A percentile compares a stretch with the other conserved stretches of the same genome.
These are phyloP conservation scores for Penicillium paradoxum DNA, from an alignment of 495 filamentous ascomycete species.

Conservation along the genomic window DNA sequence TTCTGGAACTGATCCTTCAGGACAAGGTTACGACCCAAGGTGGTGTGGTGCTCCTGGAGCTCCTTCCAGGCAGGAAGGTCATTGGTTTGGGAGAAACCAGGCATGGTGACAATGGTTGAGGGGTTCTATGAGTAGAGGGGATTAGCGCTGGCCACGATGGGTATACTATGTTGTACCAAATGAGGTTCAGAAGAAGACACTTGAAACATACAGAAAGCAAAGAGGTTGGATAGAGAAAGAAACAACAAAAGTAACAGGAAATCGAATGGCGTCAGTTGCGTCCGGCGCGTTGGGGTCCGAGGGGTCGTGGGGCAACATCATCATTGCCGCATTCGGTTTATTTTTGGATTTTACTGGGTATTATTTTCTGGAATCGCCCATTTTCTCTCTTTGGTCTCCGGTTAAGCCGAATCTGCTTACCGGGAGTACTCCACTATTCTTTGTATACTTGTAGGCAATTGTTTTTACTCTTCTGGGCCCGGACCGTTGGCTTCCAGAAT, in stretches of 20 bases:
- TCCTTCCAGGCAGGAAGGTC: conserved; percentile 79
- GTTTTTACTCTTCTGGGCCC: background rate
- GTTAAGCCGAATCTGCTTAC: background rate
- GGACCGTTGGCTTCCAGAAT: background rate
- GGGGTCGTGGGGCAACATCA: conserved; percentile 34
- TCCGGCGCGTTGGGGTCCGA: conserved; percentile 43
- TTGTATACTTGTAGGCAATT: background rate
- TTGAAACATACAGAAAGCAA: conserved; percentile 3
- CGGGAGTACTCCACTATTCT: background rate
- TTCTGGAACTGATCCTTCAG: conserved; percentile 88
- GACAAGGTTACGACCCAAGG: conserved; percentile 79
- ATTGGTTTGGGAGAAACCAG: conserved; percentile 67
- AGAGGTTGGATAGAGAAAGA: conserved; percentile 1
- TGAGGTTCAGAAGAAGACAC: conserved; percentile 1
- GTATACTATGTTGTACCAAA: background rate
- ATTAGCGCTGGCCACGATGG: conserved; percentile 35
- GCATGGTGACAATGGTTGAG: conserved; percentile 35
- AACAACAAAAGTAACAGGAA: conserved; percentile 17
- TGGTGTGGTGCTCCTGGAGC: conserved; percentile 82
- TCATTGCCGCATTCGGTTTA: conserved; percentile 29
- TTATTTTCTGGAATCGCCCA: background rate
- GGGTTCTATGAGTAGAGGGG: conserved; percentile 10
- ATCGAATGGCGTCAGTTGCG: conserved; percentile 27
- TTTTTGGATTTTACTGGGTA: background rate
- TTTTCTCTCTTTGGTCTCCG: background rate